phyloP scores from a whole-genome alignment of 2,329 filamentous ascomycete species.

The Colletotrichum tropicale region DNA sequence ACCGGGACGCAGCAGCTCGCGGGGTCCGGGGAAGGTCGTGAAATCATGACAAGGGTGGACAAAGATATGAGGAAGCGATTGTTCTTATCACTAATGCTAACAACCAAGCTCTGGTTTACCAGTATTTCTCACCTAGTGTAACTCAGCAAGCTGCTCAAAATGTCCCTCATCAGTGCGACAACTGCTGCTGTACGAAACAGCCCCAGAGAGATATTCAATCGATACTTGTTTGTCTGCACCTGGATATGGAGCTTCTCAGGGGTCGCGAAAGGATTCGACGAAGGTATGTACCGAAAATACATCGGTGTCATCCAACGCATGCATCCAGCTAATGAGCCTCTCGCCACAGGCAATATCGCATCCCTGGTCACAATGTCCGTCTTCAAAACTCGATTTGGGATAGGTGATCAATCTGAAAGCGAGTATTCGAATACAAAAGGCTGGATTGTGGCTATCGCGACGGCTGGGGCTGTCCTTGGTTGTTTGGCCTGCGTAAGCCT shows the following conservation, averaged over 20 bases:
- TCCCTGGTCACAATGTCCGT: slow-evolving; percentile 30
- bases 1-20: not conserved
- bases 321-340: not conserved
- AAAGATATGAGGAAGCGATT: not conserved
- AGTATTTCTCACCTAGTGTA: not conserved
- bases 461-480: slow-evolving; percentile 31
- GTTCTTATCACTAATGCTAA: not conserved
- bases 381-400: slow-evolving; percentile 28
- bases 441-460: slow-evolving; percentile 35
- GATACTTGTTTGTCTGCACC: slow-evolving; percentile 28
- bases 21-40: not conserved
- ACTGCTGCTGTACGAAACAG: slow-evolving; percentile 27
- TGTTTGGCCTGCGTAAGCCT: slow-evolving; percentile 29
- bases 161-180: slow-evolving; percentile 27
- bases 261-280: slow-evolving; percentile 33
- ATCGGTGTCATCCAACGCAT: not conserved
- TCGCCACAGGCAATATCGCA: slow-evolving; percentile 29
- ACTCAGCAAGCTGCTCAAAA: not conserved
- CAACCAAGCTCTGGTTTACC: not conserved
- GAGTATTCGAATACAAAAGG: slow-evolving; percentile 33
- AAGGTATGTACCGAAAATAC: slow-evolving; percentile 22
- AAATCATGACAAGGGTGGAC: not conserved
- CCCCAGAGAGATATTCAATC: slow-evolving; percentile 32
- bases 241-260: slow-evolving; percentile 32
- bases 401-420: slow-evolving; percentile 24